Evolutionary conservation across 257 asterid genomes (phyloP), one percentile per base, ranked within the genome.

Genomic region (Solanum piurae): DNA sequence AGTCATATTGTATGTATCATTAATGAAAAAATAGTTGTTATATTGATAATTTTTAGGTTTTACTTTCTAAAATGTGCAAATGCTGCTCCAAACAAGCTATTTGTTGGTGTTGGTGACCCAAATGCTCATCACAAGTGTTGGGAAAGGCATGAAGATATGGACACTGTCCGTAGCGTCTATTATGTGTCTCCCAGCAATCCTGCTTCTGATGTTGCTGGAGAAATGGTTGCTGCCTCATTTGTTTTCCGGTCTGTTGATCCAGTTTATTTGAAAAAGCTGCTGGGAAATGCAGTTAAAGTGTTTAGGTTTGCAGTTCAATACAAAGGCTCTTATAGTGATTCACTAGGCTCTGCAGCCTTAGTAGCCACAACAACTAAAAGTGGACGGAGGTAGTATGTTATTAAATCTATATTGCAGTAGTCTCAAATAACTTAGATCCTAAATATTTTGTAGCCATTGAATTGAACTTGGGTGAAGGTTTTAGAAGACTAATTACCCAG

Each of bases 81-180:
- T 5, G 91, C 94, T 84, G 92, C 98, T 0, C 95, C 96, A 0
- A 95, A 94, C n/a, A 90, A 83, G 88, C 95, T 96, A 76, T 96
- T 93, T 80, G 98, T 96, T 2, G 98, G 98, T 13, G 98, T 96
- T 1, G 99, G 99, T 1, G 98, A 96, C 42, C 96, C 99, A 6
- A 93, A 90, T 49, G 72, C 90, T 3, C 96, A 96, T 91, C 99
- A 96, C 79, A 89, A 23, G 49, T 96, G 99, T 37, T 95, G 97
- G 98, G 95, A 94, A 89, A 90, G 98, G 90, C 99, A 98, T 0
- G 99, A 96, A 73, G 98, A 96, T 34, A 96, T 96, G 98, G 99
- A 95, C 93, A 93, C 98, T 3, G 23, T 84, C 4, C 87, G 98
- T 27, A 89, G 62, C 25, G 95, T 93, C 5, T 94, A 92, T 79